phyloP scores from a whole-genome alignment of 192 early-diverging fungal genomes.

The Chytriomyces sp. region DNA sequence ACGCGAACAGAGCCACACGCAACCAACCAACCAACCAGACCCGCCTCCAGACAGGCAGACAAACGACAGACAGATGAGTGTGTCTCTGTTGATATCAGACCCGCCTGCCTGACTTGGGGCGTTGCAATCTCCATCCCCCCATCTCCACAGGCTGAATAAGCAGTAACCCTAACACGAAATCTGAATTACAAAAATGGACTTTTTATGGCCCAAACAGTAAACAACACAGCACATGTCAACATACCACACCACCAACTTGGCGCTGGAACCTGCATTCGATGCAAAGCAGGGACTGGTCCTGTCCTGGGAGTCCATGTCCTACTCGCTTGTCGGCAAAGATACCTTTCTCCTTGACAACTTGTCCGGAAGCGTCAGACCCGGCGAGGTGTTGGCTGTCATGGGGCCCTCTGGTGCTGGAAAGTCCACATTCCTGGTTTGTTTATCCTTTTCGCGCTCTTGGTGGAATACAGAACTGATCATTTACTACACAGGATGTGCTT shows the following conservation, averaged over 20 bases:
- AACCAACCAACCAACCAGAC: too few species aligned
- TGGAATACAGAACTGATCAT: background rate
- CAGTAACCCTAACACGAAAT: background rate
- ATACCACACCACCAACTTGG: background rate
- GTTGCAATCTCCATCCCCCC: too few species aligned
- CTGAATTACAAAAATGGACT: background rate
- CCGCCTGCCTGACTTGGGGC: too few species aligned
- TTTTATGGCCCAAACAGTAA: background rate
- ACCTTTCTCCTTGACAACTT: slow-evolving; percentile 46
- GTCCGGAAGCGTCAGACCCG: slow-evolving; percentile 55
- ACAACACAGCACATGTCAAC: background rate
- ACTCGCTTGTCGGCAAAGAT: background rate
- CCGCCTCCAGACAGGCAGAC: too few species aligned
- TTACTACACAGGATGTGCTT: slow-evolving; percentile 2
- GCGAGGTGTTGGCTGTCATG: slow-evolving; percentile 64
- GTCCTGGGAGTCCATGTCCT: background rate
- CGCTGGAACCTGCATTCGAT: background rate
- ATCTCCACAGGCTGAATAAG: too few species aligned
- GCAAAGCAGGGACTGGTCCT: background rate
- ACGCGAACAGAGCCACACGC: too few species aligned
- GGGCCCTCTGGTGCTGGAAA: slow-evolving; percentile 54
- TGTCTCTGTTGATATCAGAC: too few species aligned
- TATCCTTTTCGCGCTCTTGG: background rate
- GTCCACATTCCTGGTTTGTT: slow-evolving; percentile 35
- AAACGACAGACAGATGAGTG: too few species aligned